Percentiles rank a stretch among this genome's conserved stretches.
Evolutionary conservation across 805 yeast genomes (phyloP).

Genomic region (Kodamaea restingae): DNA sequence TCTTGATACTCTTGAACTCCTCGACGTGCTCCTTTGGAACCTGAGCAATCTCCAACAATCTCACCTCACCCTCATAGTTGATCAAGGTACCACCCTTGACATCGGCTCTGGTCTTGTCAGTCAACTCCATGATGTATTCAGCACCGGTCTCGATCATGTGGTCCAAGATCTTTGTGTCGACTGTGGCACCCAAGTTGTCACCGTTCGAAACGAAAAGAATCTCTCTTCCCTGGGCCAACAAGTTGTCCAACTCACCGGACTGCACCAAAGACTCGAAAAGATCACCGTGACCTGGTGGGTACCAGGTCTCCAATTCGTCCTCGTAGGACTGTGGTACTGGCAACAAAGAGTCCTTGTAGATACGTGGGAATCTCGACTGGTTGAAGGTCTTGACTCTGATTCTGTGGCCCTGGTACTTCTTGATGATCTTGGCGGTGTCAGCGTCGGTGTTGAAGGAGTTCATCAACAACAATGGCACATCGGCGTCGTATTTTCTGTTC

Average conservation of each 20-base stretch:
- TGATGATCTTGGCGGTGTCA: conserved; percentile 91
- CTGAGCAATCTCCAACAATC: conserved; percentile 94
- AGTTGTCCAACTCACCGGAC: conserved; percentile 87
- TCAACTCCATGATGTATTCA: conserved; percentile 96
- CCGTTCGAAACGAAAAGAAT: conserved; percentile 94
- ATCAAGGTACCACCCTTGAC: conserved; percentile 99
- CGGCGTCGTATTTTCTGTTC: conserved; percentile 84
- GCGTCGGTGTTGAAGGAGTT: conserved; percentile 97
- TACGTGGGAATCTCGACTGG: conserved; percentile 97
- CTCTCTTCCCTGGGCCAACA: conserved; percentile 92
- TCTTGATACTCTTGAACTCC: conserved; percentile 96
- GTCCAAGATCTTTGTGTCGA: conserved; percentile 81
- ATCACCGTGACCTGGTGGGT: conserved; percentile 99
- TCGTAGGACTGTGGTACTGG: conserved; percentile 82
- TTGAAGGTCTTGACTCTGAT: conserved; percentile 93
- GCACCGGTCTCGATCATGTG: conserved; percentile 91
- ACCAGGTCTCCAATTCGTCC: conserved; percentile 85
- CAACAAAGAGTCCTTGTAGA: conserved; percentile 88
- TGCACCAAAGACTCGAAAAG: conserved; percentile 84
- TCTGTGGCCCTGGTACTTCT: conserved; percentile 95
- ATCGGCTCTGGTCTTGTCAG: conserved; percentile 98
- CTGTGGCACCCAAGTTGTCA: conserved; percentile 98
- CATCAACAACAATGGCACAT: conserved; percentile 95
- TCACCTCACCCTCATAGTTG: conserved; percentile 90
- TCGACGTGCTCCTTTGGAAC: conserved; percentile 98